Percentiles rank a stretch among this genome's conserved stretches.
Conservation (phyloP, 108 stramenopile species). For the Poteriospumella lacustris region DNA sequence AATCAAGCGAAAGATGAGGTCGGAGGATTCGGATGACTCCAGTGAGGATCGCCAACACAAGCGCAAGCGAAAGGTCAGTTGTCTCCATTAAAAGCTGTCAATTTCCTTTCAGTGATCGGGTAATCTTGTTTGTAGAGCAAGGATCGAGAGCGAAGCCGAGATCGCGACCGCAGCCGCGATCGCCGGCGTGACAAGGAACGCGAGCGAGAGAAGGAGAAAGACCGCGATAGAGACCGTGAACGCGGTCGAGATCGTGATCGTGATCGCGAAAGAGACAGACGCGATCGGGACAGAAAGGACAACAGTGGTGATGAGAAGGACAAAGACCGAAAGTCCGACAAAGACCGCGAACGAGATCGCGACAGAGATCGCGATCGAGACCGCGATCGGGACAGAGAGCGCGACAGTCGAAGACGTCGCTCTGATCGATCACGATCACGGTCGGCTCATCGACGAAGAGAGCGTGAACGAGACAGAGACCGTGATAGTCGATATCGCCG, state of each 20-base stretch:
- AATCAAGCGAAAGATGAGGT: background rate
- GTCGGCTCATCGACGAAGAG: background rate
- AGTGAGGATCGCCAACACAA: background rate
- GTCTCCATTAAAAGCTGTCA: background rate
- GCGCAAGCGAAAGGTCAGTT: background rate
- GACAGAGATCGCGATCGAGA: background rate
- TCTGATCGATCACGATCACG: background rate
- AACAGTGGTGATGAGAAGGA: background rate
- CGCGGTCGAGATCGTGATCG: conserved; percentile 11
- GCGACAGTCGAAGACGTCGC: background rate
- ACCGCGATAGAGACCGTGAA: conserved; percentile 15
- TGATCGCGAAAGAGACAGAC: background rate
- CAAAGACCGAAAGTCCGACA: background rate
- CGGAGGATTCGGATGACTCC: background rate
- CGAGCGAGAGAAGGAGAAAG: conserved; percentile 23
- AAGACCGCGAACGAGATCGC: background rate
- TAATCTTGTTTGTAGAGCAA: background rate
- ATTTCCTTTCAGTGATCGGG: background rate
- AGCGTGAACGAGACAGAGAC: background rate
- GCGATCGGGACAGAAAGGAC: background rate
- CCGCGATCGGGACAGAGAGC: conserved; percentile 16
- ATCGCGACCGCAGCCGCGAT: too few relatives aligned
- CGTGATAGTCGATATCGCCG: background rate
- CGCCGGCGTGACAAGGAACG: background rate
- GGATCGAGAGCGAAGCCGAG: background rate